Percentiles rank a stretch among this genome's conserved stretches.
Evolutionary conservation across 306 rosid genomes (phyloP).

Genomic region (Medicago ruthenica): DNA sequence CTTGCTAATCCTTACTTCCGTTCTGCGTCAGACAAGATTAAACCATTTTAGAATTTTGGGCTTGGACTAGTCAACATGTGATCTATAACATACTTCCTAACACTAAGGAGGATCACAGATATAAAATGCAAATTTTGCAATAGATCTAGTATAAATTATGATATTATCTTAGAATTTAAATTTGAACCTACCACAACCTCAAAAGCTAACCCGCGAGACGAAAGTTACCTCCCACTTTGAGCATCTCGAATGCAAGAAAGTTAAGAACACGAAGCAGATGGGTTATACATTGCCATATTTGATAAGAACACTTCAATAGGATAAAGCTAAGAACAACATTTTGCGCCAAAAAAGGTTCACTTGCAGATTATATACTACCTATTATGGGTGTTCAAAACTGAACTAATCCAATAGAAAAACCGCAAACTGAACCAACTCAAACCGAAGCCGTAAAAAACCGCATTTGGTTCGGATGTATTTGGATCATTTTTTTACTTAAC

Average conservation of each 20-base stretch:
- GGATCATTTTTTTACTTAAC: too few relatives aligned
- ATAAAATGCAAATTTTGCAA: background rate
- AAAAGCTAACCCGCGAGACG: background rate
- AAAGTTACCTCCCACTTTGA: background rate
- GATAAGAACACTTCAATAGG: background rate
- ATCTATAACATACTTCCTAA: background rate
- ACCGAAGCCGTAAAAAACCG: too few relatives aligned
- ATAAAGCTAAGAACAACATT: background rate
- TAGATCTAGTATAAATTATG: background rate
- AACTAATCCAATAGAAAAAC: too few relatives aligned
- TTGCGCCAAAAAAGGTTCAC: background rate
- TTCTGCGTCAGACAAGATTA: slow-evolving; percentile 40
- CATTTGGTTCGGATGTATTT: too few relatives aligned
- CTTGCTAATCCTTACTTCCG: too few relatives aligned
- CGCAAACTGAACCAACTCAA: too few relatives aligned
- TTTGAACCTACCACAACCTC: background rate
- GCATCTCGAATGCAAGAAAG: background rate
- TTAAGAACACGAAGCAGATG: too few relatives aligned
- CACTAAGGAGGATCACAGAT: background rate
- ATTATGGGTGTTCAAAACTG: too few relatives aligned
- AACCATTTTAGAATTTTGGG: background rate
- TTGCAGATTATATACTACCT: too few relatives aligned
- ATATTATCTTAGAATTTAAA: background rate
- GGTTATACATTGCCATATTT: too few relatives aligned
- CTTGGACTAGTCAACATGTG: background rate